Base-by-base conservation (phyloP, 306 rosid species). In the Neltuma alba region DNA sequence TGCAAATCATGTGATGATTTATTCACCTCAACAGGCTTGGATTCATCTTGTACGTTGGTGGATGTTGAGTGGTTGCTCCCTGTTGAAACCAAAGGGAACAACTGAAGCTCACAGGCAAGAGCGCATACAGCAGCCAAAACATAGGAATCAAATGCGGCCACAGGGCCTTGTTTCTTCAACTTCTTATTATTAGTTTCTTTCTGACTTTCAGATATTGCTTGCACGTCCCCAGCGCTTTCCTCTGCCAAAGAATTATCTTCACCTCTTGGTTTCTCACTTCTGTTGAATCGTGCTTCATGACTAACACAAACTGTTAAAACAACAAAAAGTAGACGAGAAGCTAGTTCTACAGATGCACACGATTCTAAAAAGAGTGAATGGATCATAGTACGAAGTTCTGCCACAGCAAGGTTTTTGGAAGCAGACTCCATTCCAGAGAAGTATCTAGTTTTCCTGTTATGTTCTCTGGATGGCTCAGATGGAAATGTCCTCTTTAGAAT, bases 91-190 rank as follows among this genome's bases (percentile, higher is more conserved):
- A 94, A 82, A 72, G 99, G 97, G 83, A 91, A 92, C 79, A 94
- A 80, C 85, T 92, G 99, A 82, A 94, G 97, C 86, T 94, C 99
- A 74, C 95, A 94, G 34, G 99, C 84, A 75, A 92, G 97, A 71
- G 99, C 99, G 87, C 99, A 94, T 80, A 94, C 91, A 42, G 99
- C 95, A 80, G 97, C 99, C 62, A 92, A 84, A 80, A 94, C 99
- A 74, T 94, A 94, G n/a, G 99, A 92, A 86, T 94, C 99, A 83
- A 94, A 94, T 16, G 99, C 97, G 33, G 97, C 94, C 33, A 92
- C 89, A 15, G 99, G 97, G 72, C 97, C 99, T 86, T 91, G 97
- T 75, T 87, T 94, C 77, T 91, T 91, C 47, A 74, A 63, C 83
- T 76, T 94, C 84, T 89, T 85, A 75, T 74, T 84, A 78, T 73